Base-by-base conservation (phyloP, 2,329 filamentous ascomycete genomes). In the Berkeleyomyces basicola region DNA sequence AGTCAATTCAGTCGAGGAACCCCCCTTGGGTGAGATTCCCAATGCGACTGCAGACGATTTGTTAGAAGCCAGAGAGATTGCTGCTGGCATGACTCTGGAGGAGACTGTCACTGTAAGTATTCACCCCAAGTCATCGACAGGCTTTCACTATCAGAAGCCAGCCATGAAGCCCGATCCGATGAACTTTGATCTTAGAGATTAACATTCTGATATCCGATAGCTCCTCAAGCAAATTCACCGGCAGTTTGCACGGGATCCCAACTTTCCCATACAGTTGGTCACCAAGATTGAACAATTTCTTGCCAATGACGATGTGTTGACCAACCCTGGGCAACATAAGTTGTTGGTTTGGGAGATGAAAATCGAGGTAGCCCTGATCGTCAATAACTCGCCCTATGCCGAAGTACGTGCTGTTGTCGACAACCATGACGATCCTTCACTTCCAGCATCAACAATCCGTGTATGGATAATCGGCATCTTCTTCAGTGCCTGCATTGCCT, bases 391-490 rank as follows among this genome's bases (percentile, higher is more conserved):
- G 7, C 80, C 80, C 0, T 82, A 82, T 66, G 73, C 79, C 33
- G 78, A 81, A 67, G 78, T 80, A 4, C 77, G 79, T 16, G 76
- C 79, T 7, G 77, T 80, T 1, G 78, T 80, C 14, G 77, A 78
- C 67, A 80, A 81, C 67, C 75, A 78, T 42, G 80, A 82, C 64
- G 76, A 80, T 65, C 75, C 78, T 0, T 67, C 63, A 6, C 70
- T 73, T 36, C 79, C 79, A 0, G 74, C 72, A 47, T 77, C 77
- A 7, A 82, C 80, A 0, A 75, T 82, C 23, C 75, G 79, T 0
- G 75, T 76, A 7, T 81, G 78, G 78, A 67, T 69, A 6, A 76
- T 82, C 5, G 79, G 79, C 1, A 67, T 78, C 3, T 63, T 76
- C 10, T 81, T 81, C 46, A 74, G 76, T 0, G 69, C 74, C 7